Evolutionary conservation across 2,329 filamentous ascomycete genomes (phyloP), one percentile per base, ranked within the genome.

Genomic region (Colletotrichum musicola): DNA sequence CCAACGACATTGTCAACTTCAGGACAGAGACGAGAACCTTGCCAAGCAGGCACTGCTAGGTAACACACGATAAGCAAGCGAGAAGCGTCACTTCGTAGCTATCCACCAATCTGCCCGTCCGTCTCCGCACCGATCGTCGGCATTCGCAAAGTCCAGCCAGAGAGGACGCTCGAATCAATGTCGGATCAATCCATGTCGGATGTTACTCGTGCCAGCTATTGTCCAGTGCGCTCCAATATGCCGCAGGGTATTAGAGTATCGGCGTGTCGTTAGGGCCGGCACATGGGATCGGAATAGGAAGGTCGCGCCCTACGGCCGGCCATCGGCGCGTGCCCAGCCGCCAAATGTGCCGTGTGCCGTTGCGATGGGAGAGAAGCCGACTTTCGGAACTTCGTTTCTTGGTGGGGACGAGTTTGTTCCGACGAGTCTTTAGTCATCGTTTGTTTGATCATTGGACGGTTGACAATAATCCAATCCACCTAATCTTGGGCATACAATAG

Each of bases 261-360:
- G 6, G 40, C 40, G 6, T 49, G 46, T 18, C n/a, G 5, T 18
- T 59, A 59, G 54, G 51, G 47, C 40, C 54, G 65, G 65, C 54
- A 68, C 1, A 55, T 59, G 22, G n/a, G 12, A 44, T 64, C 54
- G 20, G n/a, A 68, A 59, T 59, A 68, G 65, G 54, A 59, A 68
- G 61, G 60, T 68, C 65, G 58, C 35, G 12, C 5, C 42, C 16
- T 16, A 2, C 47, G 42, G 61, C 40, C 18, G n/a, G 60, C 10
- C 27, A 44, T 20, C 30, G 13, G 9, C 27, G 55, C 47, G 27
- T 54, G 61, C 65, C 64, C 54, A 64, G 65, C 42, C 47, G 46
- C 47, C 47, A 49, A 44, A 20, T 40, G 20, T 68, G 61, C 65
- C 61, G 65, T 25, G 27, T 58, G 53, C 60, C 64, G 64, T 18